Evolutionary conservation across 371 early-diverging fungal genomes (phyloP), one percentile per base, ranked within the genome.

Genomic region (Apophysomyces variabilis): DNA sequence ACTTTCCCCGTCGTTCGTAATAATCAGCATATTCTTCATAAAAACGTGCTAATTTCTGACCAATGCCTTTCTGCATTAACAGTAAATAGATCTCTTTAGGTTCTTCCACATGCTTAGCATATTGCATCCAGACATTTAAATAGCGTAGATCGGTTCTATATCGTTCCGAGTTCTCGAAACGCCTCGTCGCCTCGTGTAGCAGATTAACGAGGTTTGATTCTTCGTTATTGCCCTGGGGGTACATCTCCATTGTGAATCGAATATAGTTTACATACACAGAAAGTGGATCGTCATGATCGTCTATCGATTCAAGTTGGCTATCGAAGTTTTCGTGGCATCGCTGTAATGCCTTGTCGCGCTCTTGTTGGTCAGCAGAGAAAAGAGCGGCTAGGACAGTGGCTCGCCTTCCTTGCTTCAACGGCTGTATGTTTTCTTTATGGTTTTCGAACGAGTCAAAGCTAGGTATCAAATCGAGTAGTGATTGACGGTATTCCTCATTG

Each of bases 391-490:
- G 74, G 0, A 82, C 74, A 7, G 69, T 71, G 3, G 90, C 90
- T 21, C 87, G 85, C 11, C 94, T 85, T 1, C 95, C 95, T 44
- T 87, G 69, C 1, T 74, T 72, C 16, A 86, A 70, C 26, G 93
- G 93, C 38, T 80, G 73, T 41, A 95, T 93, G 77, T 95, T 95
- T 76, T 95, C 95, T 72, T 94, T 93, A 56, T 90, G 86, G 16
- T 78, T 72, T 68, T 92, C 93, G 58, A 94, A 62, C 6, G 65
- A 59, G 11, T 58, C 67, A 35, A 80, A 77, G 56, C 71, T 60
- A 12, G 83, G 82, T 3, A 80, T 72, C 5, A 63, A 58, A 36
- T 61, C 68, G 38, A 74, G 39, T 18, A 74, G 38, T 38, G 38
- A 36, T 60, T 66, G 58, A 18, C 71, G 64, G 16, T 64, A 63